A percentile compares a stretch with the other conserved stretches of the same genome.
Conservation (phyloP, 192 early-diverging fungal species). For the Dissophora globulifera region DNA sequence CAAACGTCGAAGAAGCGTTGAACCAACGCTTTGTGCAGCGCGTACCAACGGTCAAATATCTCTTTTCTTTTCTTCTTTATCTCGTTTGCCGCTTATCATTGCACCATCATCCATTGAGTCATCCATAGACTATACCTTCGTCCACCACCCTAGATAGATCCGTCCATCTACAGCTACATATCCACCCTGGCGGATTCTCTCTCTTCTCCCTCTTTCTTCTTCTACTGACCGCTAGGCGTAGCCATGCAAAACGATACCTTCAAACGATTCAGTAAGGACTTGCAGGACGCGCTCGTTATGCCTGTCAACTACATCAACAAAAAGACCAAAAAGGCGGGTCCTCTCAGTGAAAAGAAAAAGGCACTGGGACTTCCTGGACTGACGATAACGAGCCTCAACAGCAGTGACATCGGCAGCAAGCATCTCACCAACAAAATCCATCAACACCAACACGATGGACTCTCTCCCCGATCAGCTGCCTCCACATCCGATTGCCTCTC, state of each 20-base stretch:
- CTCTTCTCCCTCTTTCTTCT: background rate
- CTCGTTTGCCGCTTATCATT: background rate
- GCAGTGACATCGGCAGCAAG: background rate
- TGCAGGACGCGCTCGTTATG: slow-evolving; percentile 36
- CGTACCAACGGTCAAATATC: too few species aligned
- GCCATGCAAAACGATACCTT: slow-evolving; percentile 43
- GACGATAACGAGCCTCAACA: background rate
- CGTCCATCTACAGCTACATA: too few species aligned
- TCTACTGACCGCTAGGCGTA: background rate
- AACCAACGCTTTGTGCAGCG: too few species aligned
- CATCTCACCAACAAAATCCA: background rate
- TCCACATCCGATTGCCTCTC: slow-evolving; percentile 25
- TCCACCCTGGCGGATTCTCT: too few species aligned
- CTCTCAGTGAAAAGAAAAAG: slow-evolving; percentile 9
- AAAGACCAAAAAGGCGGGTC: slow-evolving; percentile 17
- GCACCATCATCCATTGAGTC: background rate
- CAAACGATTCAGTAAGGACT: slow-evolving; percentile 33
- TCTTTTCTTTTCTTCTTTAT: background rate
- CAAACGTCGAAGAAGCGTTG: too few species aligned
- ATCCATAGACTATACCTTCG: background rate
- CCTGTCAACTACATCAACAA: slow-evolving; percentile 46
- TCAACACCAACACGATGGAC: too few species aligned
- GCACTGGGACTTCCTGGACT: background rate
- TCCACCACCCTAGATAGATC: too few species aligned
- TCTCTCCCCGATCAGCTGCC: slow-evolving; percentile 5